Evolutionary conservation across 148 eudicot species (phyloP), one percentile per base, ranked within the genome.

Genomic region (Oxyria digyna): DNA sequence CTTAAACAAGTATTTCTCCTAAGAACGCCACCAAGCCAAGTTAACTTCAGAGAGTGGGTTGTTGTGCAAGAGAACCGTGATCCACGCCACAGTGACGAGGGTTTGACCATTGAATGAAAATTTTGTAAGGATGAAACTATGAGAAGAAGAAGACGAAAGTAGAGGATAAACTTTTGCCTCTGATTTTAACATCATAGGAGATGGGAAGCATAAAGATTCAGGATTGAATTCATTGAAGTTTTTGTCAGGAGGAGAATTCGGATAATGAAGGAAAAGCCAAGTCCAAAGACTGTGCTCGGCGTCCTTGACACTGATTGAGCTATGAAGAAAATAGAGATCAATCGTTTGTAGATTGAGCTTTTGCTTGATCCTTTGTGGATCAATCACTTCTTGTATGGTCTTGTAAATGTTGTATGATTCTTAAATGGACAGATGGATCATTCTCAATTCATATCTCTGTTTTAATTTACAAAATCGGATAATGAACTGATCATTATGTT

Each of bases 41-140:
- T 82, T 64, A 73, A 87, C 74, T 84, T 87, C 59, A 72, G 91
- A 35, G 78, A 79, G 62, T 69, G 72, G 70, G 80, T 81, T 42
- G 32, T 55, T 57, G 23, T 70, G 45, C 91, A 86, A 62, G 78
- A 14, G 8, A 69, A 27, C 69, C 79, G 37, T 72, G 67, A 15
- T 33, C 23, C 63, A 3, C 71, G 74, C 40, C n/a, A 59, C 8
- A 17, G 20, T 59, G 57, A 50, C 20, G 57, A 21, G 27, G 21
- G 57, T 21, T 45, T 6, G 20, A 45, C 4, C 3, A 9, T n/a
- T 15, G 50, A 9, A 20, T 8, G 12, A 21, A 7, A 20, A 18
- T 20, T 8, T 49, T 49, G 21, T 11, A 8, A 21, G 62, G 7
- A 12, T 54, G 62, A 8, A 24, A 54, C 11, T 12, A 24, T 54